Percentiles rank a stretch among this genome's conserved stretches.
These are phyloP conservation scores for Cymodocea nodosa DNA, from an alignment of 116 monocot genomes.

Conservation along the genomic window DNA sequence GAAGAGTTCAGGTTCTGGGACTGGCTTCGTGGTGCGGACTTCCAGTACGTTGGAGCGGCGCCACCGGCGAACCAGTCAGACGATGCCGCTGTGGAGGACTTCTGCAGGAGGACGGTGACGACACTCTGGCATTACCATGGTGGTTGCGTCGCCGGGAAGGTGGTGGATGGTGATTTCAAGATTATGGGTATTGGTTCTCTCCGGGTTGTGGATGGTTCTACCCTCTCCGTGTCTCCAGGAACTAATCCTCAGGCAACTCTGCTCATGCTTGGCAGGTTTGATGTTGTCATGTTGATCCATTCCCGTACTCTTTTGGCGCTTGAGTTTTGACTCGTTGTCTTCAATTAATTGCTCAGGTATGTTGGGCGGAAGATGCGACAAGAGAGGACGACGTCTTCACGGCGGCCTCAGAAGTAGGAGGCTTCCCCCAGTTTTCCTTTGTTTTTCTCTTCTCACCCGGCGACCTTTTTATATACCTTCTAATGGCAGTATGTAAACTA, in stretches of 20 bases:
- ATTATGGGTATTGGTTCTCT: conserved; percentile 37
- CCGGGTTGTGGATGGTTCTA: conserved; percentile 69
- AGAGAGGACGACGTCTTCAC: conserved; percentile 18
- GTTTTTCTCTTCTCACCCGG: too few species aligned
- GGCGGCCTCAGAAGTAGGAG: neutral
- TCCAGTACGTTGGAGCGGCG: conserved; percentile 44
- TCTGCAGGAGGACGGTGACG: conserved; percentile 58
- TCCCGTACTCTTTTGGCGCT: neutral
- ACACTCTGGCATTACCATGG: conserved; percentile 95
- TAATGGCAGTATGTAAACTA: too few species aligned
- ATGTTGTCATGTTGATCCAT: neutral
- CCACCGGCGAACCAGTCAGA: conserved; percentile 38
- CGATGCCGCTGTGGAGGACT: conserved; percentile 39
- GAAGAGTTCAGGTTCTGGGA: conserved; percentile 33
- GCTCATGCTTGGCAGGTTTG: conserved; percentile 85
- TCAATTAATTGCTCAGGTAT: conserved; percentile 36
- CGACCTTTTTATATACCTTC: too few species aligned
- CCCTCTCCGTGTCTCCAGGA: conserved; percentile 55
- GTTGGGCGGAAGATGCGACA: conserved; percentile 48
- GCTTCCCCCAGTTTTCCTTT: neutral
- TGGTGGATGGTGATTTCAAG: conserved; percentile 53
- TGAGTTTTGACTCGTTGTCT: neutral
- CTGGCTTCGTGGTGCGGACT: conserved; percentile 29
- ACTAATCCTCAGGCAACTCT: conserved; percentile 87
- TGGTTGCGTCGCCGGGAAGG: conserved; percentile 67